A percentile compares a stretch with the other conserved stretches of the same genome.
Conservation (phyloP, 106 monocot genomes). For the Posidonia australis region DNA sequence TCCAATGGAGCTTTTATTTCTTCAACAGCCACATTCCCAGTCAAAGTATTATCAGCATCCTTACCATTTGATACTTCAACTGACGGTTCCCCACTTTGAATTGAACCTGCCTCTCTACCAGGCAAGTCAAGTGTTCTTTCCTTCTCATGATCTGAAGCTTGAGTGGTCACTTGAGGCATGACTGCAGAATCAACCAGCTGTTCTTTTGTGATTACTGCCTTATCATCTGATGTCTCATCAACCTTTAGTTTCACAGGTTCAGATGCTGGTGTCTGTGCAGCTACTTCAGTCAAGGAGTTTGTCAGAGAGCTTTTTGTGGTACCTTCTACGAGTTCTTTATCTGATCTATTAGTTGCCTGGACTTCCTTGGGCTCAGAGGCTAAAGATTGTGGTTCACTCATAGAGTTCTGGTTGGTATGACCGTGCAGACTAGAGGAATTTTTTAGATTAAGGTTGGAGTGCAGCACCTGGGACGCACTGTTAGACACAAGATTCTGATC, state of each 20-base stretch:
- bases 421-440: background rate
- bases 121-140: too few relatives aligned
- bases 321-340: background rate
- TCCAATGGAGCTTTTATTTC: background rate
- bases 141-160: background rate
- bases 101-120: too few relatives aligned
- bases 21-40: background rate
- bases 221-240: background rate
- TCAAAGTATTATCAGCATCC: background rate
- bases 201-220: background rate
- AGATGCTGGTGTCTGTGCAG: background rate
- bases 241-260: background rate
- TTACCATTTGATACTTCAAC: background rate
- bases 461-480: background rate
- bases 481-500: background rate
- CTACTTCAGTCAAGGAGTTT: background rate
- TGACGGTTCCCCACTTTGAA: background rate
- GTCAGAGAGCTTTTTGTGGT: background rate
- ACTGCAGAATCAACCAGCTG: background rate
- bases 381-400: background rate
- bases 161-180: background rate
- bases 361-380: conserved; percentile 3
- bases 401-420: background rate
- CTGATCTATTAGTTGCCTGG: background rate
- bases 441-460: background rate